phyloP scores from a whole-genome alignment of 2,329 filamentous ascomycete species.

The Plenodomus tracheiphilus region DNA sequence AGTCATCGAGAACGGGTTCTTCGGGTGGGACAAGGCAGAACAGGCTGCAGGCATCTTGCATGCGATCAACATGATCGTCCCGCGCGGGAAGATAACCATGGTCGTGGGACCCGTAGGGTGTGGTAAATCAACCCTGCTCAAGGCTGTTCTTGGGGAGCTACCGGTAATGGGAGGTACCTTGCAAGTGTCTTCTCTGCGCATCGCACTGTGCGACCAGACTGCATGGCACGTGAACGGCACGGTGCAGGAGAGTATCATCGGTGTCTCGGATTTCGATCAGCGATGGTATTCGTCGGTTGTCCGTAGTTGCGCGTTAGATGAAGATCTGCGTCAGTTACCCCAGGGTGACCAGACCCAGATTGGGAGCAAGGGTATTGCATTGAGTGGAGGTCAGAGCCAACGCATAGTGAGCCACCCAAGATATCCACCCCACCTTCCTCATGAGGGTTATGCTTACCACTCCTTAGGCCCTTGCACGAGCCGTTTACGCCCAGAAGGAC shows the following conservation, averaged over 20 bases:
- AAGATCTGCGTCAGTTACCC: constrained; percentile 38
- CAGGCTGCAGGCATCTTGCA: constrained; percentile 44
- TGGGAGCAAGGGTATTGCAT: constrained; percentile 55
- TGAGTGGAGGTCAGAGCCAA: constrained; percentile 59
- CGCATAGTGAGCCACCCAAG: constrained; percentile 46
- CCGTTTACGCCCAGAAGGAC: constrained; percentile 54
- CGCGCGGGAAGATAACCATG: constrained; percentile 51
- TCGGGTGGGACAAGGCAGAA: constrained; percentile 52
- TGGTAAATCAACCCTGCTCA: constrained; percentile 56
- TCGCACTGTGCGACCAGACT: constrained; percentile 45
- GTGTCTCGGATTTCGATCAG: constrained; percentile 39
- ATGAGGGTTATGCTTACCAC: constrained; percentile 11
- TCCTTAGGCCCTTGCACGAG: constrained; percentile 53
- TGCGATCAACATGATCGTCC: constrained; percentile 47
- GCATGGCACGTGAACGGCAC: constrained; percentile 45
- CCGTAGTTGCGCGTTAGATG: constrained; percentile 38
- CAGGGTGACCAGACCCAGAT: constrained; percentile 50
- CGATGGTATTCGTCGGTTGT: constrained; percentile 44
- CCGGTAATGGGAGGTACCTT: constrained; percentile 38
- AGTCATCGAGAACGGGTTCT: constrained; percentile 50
- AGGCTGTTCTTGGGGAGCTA: constrained; percentile 39
- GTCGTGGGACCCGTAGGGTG: constrained; percentile 57
- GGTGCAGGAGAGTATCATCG: constrained; percentile 44
- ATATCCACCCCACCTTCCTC: constrained; percentile 17
- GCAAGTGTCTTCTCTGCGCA: constrained; percentile 33